These are phyloP conservation scores for Echria macrotheca DNA, from an alignment of 495 filamentous ascomycete genomes.

Conservation along the genomic window DNA sequence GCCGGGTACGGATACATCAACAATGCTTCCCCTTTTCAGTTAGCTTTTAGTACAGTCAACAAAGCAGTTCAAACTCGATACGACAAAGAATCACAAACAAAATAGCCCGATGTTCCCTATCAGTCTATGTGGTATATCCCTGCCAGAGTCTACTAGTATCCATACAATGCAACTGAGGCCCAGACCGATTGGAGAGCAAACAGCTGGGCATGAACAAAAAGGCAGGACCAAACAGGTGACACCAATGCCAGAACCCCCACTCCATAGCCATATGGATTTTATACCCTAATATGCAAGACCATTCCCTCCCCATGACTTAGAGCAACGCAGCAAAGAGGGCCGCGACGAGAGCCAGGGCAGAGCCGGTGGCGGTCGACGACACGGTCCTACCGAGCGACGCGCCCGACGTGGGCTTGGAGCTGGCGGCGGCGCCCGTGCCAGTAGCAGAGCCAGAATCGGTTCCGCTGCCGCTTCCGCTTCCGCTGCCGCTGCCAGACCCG, in stretches of 20 bases:
- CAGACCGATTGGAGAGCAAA: too few species aligned
- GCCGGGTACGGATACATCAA: too few species aligned
- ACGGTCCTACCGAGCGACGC: neutral
- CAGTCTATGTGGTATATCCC: constrained; percentile 10
- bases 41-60: too few species aligned
- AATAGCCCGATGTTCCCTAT: neutral
- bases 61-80: neutral
- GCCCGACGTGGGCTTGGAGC: neutral
- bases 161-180: neutral
- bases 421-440: constrained; percentile 1
- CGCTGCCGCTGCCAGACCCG: constrained; percentile 16
- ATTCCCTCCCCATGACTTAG: neutral
- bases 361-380: constrained; percentile 1
- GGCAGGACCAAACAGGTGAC: neutral
- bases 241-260: constrained; percentile 6
- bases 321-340: constrained; percentile 5
- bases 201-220: too few species aligned
- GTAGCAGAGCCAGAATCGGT: constrained; percentile 8
- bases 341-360: constrained; percentile 3
- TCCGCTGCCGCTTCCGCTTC: constrained; percentile 14
- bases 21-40: too few species aligned
- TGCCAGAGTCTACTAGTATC: constrained; percentile 7
- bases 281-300: neutral
- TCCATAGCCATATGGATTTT: neutral
- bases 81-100: neutral